A percentile compares a stretch with the other conserved stretches of the same genome.
These are phyloP conservation scores for Dactylonectria estremocensis DNA, from an alignment of 2,329 filamentous ascomycete genomes.

Conservation along the genomic window DNA sequence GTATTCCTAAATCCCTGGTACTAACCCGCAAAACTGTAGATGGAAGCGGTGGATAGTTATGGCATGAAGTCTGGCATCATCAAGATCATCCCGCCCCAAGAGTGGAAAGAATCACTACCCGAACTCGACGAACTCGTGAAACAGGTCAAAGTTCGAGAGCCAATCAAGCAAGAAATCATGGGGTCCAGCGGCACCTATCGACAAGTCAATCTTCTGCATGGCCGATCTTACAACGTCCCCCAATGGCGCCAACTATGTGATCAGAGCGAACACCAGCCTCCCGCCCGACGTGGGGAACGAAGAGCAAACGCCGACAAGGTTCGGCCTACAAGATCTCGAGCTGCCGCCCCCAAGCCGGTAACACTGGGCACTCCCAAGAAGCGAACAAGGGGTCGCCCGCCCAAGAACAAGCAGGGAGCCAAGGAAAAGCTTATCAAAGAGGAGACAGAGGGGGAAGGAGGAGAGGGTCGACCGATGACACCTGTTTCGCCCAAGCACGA, in stretches of 20 bases:
- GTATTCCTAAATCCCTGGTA: conserved; percentile 14
- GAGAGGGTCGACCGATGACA: conserved; percentile 71
- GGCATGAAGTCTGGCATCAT: conserved; percentile 98
- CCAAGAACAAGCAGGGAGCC: conserved; percentile 52
- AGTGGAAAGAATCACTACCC: conserved; percentile 90
- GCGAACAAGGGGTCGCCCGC: conserved; percentile 58
- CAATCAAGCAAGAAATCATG: conserved; percentile 98
- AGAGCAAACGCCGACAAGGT: conserved; percentile 73
- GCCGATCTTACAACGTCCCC: conserved; percentile 94
- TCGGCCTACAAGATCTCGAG: conserved; percentile 60
- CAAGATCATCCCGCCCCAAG: conserved; percentile 92
- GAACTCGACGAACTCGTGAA: conserved; percentile 89
- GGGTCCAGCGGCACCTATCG: conserved; percentile 96
- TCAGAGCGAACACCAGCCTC: conserved; percentile 95
- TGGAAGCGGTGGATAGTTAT: conserved; percentile 89
- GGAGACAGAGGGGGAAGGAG: conserved; percentile 55
- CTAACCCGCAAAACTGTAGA: conserved; percentile 61
- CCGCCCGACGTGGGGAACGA: conserved; percentile 88
- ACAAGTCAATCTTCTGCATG: conserved; percentile 96
- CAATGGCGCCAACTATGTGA: conserved; percentile 96
- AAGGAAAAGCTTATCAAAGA: conserved; percentile 58
- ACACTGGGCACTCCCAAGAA: conserved; percentile 56
- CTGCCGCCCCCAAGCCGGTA: conserved; percentile 52
- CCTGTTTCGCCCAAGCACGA: conserved; percentile 69
- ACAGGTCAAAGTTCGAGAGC: conserved; percentile 93